Conservation (phyloP, 768 basidiomycete species). For the Trametes coccinea region DNA sequence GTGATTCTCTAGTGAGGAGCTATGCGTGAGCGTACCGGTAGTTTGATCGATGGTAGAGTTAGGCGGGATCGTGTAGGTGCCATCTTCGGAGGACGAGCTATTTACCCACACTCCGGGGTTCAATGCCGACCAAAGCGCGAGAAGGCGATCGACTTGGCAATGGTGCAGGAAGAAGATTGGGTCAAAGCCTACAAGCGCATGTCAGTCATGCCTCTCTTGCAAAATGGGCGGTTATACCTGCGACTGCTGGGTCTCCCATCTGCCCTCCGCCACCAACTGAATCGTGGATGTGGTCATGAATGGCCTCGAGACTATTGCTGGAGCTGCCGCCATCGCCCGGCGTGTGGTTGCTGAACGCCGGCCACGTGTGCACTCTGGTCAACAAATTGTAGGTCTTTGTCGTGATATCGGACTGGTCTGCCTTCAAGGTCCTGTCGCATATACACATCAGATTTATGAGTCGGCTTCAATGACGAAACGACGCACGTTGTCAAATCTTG, state of each 20-base stretch:
- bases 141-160: conserved; percentile 52
- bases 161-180: conserved; percentile 59
- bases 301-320: conserved; percentile 50
- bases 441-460: not conserved
- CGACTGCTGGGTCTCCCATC: conserved; percentile 42
- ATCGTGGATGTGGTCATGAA: conserved; percentile 49
- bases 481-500: conserved; percentile 4
- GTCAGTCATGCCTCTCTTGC: not conserved
- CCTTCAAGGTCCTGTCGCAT: not conserved
- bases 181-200: conserved; percentile 41
- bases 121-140: conserved; percentile 51
- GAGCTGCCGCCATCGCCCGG: conserved; percentile 38
- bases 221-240: conserved; percentile 32
- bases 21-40: conserved; percentile 2
- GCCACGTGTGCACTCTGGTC: conserved; percentile 37
- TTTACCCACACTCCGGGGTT: conserved; percentile 44
- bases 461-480: not conserved
- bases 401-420: conserved; percentile 9
- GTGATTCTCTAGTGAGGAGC: not conserved
- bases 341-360: conserved; percentile 49
- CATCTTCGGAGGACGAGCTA: not conserved
- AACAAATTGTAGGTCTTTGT: conserved; percentile 18
- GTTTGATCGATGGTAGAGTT: conserved; percentile 17
- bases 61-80: conserved; percentile 19
- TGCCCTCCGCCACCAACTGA: conserved; percentile 40